A percentile compares a stretch with the other conserved stretches of the same genome.
Conservation (phyloP, 192 early-diverging fungal species). For the Geosiphon pyriformis region DNA sequence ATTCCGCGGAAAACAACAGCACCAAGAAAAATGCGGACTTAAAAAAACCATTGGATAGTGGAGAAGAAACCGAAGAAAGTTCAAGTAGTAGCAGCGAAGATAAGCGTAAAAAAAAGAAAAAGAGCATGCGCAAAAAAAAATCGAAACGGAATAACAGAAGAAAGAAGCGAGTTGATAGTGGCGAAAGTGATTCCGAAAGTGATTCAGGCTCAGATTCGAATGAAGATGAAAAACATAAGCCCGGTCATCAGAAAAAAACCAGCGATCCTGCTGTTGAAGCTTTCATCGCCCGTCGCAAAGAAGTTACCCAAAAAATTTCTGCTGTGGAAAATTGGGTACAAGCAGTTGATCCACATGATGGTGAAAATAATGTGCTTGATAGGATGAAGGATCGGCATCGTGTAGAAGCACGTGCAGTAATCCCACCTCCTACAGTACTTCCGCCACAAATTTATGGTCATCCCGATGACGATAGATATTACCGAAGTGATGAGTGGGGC, state of each 20-base stretch:
- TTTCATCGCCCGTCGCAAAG: slow-evolving; percentile 1
- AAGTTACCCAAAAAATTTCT: slow-evolving; percentile 8
- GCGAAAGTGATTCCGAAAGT: background rate
- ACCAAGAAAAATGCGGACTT: background rate
- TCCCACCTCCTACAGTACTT: background rate
- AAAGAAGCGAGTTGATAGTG: background rate
- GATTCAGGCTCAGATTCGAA: background rate
- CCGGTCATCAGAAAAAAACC: background rate
- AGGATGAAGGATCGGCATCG: slow-evolving; percentile 22
- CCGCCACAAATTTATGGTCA: background rate
- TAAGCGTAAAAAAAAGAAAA: background rate
- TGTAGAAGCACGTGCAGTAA: background rate
- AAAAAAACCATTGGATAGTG: slow-evolving; percentile 17
- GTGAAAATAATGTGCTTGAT: slow-evolving; percentile 20
- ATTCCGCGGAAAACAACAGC: background rate
- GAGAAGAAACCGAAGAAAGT: background rate
- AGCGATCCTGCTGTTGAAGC: background rate
- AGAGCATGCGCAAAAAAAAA: background rate
- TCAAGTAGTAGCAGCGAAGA: background rate
- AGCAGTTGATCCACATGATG: slow-evolving; percentile 15
- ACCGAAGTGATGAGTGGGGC: background rate
- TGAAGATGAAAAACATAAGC: background rate
- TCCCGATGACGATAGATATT: slow-evolving; percentile 14
- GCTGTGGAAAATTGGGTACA: slow-evolving; percentile 15
- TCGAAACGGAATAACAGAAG: background rate